Evolutionary conservation across 2,329 filamentous ascomycete species (phyloP), one percentile per base, ranked within the genome.

Genomic region (Colletotrichum sublineola): DNA sequence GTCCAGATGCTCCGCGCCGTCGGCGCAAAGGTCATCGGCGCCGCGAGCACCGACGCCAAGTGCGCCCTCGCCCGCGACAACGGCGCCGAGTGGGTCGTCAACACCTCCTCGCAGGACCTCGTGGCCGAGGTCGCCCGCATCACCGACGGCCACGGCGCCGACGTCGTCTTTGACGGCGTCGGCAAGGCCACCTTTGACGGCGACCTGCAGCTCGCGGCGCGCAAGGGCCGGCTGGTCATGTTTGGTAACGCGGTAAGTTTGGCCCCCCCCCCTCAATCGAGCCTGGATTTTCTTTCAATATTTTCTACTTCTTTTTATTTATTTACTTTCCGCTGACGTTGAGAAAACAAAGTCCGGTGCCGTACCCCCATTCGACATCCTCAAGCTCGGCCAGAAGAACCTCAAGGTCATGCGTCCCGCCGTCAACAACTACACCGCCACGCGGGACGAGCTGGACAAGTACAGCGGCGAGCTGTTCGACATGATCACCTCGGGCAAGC

Each of bases 171-270:
- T 79, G 95, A 97, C 79, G 93, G 93, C 7, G 94, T 97, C 3
- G 95, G 95, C 15, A 94, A 94, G 84, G 87, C 88, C 61, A 97
- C 95, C 0, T 97, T 96, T 83, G 94, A 97, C 76, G 86, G 89
- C 29, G 92, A 92, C 77, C 80, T 97, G 75, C 90, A 95, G 75
- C 88, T 90, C 76, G 86, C 96, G 66, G 93, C 91, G 76, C 82
- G 91, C 74, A 97, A 97, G 84, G 95, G 94, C 6, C 92, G 87
- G 1, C 82, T 97, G 77, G 87, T 94, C 36, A 92, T 90, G 61
- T 97, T 95, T 82, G 94, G 94, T 3, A 97, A 97, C 82, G 93
- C 94, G 9, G 86, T 87, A 80, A 89, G 90, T 81, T 24, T 24
- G 24, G 1, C 24, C 24, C 24, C 24, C 24, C 24, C 24, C 24